Evolutionary conservation across 2,329 filamentous ascomycete genomes (phyloP).

Genomic region (Verticillium alfalfae): DNA sequence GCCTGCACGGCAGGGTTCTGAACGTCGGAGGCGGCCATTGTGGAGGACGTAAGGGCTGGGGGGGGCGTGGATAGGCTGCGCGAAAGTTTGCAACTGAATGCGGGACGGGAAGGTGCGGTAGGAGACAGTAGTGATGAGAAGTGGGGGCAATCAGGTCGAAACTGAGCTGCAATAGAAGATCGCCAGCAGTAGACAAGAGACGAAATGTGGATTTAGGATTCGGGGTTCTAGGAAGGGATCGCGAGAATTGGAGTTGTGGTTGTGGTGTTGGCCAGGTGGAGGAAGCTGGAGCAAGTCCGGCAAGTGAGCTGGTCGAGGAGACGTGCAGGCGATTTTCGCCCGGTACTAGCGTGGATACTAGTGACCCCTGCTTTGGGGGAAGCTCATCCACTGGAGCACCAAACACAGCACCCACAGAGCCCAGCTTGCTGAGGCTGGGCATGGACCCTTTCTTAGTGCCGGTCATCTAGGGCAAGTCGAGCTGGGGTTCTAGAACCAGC

Average conservation of each 20-base stretch:
- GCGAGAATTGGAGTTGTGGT: background rate
- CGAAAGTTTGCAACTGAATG: background rate
- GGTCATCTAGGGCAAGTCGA: background rate
- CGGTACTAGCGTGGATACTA: background rate
- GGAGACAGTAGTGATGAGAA: background rate
- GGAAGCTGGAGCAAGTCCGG: background rate
- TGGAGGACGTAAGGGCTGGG: conserved; percentile 8
- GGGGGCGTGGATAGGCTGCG: conserved; percentile 1
- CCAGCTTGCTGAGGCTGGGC: background rate
- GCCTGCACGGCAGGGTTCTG: conserved; percentile 56
- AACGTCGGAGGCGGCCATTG: conserved; percentile 60
- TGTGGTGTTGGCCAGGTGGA: background rate
- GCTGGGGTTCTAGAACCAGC: conserved; percentile 10
- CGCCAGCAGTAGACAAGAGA: background rate
- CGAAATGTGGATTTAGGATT: background rate
- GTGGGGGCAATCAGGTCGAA: background rate
- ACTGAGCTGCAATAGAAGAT: background rate
- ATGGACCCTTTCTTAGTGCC: background rate
- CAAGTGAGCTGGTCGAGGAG: background rate
- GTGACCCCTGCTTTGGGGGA: background rate
- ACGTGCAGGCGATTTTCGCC: background rate
- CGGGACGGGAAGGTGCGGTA: background rate
- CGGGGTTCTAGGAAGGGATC: background rate
- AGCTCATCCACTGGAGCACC: background rate
- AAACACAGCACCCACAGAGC: background rate